Percentiles rank a stretch among this genome's conserved stretches.
Evolutionary conservation across 192 early-diverging fungal species (phyloP).

Genomic region (Linnemannia hyalina): DNA sequence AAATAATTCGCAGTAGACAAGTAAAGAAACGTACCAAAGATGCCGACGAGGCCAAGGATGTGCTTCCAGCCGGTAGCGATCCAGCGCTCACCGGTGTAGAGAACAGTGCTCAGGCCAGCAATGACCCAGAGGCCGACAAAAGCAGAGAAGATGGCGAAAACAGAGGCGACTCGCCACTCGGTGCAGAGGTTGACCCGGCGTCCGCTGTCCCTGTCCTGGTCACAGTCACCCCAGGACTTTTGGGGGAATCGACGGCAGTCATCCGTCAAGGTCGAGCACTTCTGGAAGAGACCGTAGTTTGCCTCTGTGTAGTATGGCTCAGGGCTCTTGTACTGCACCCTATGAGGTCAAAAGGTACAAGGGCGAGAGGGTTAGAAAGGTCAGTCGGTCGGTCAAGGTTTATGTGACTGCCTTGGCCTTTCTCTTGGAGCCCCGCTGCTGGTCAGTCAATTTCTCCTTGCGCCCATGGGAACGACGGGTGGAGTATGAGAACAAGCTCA

Average conservation of each 20-base stretch:
- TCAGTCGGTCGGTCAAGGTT: background rate
- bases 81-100: slow-evolving; percentile 48
- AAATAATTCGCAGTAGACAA: background rate
- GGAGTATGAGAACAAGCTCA: background rate
- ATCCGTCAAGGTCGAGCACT: slow-evolving; percentile 45
- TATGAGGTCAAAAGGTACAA: background rate
- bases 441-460: background rate
- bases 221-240: slow-evolving; percentile 53
- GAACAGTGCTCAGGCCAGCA: slow-evolving; percentile 29
- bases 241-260: slow-evolving; percentile 54
- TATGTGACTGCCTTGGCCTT: background rate
- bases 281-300: slow-evolving; percentile 54
- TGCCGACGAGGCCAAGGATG: slow-evolving; percentile 37
- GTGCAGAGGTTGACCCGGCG: slow-evolving; percentile 47
- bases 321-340: slow-evolving; percentile 49
- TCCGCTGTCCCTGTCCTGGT: slow-evolving; percentile 33
- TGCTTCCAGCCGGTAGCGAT: slow-evolving; percentile 48
- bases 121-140: slow-evolving; percentile 42
- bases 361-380: background rate
- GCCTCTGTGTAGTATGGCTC: slow-evolving; percentile 39
- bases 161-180: slow-evolving; percentile 50
- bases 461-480: background rate
- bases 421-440: background rate
- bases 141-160: slow-evolving; percentile 8
- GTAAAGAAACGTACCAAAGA: slow-evolving; percentile 32